Base-by-base conservation (phyloP, 2,329 filamentous ascomycete genomes). In the Chaetomiaceae sp. region DNA sequence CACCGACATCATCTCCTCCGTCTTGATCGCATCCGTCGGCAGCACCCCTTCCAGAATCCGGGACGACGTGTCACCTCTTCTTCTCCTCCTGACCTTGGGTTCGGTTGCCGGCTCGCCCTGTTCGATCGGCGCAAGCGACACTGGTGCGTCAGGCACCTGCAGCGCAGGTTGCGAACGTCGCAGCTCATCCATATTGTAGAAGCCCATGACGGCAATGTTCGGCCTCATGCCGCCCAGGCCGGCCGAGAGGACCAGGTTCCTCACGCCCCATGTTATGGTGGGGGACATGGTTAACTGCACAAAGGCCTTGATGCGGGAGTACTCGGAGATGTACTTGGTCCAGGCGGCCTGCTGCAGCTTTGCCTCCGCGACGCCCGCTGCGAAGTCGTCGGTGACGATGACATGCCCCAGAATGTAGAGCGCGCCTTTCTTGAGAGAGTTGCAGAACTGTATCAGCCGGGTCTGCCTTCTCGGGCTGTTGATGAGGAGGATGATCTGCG, bases 221-320 rank as follows among this genome's bases (percentile, higher is more conserved):
- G 90, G 90, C 38, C 90, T 76, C 89, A 95, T 95, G 14, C 90
- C 89, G 4, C 90, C 90, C 2, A 95, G 73, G 0, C 90, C 90
- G 15, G 90, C 87, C 11, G 87, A 88, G 9, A 95, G 71, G 8
- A 94, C 87, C 42, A 95, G 76, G 63, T 95, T 95, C 19, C 90
- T 79, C 20, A 89, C 81, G 1, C 90, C 90, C 90, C 90, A 95
- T 63, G 88, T 90, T 27, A 91, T 82, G 3, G 83, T 82, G 0
- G 90, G 90, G 1, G 89, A 89, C 67, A 95, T 88, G 14, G 88
- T 84, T 47, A 95, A 81, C 61, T 95, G 91, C 12, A 95, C 85
- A 65, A 95, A 95, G 0, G 90, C 90, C 68, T 95, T 95, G 65
- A 95, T 90, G 61, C 82, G 85, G 1, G 88, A 90, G 59, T 84